Percentiles rank a stretch among this genome's conserved stretches.
phyloP scores from a whole-genome alignment of 305 asterid genomes.

The Fraxinus xanthoxyloides region DNA sequence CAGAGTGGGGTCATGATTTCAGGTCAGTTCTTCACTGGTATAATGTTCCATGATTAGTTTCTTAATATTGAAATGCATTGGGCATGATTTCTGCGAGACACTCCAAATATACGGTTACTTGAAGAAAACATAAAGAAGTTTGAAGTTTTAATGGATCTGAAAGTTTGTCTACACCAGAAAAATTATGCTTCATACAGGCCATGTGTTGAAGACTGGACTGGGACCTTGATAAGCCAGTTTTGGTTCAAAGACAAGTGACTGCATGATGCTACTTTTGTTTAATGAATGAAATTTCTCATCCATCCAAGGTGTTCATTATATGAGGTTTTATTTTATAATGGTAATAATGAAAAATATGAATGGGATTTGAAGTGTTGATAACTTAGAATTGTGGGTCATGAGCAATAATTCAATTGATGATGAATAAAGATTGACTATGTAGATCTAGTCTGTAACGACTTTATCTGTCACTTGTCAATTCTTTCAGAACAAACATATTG shows the following conservation, averaged over 20 bases:
- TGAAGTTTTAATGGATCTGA: background rate
- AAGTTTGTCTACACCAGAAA: background rate
- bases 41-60: conserved; percentile 2
- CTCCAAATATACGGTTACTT: background rate
- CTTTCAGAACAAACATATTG: background rate
- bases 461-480: background rate
- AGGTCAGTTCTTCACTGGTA: conserved; percentile 32
- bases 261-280: background rate
- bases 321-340: background rate
- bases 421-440: background rate
- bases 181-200: background rate
- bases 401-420: background rate
- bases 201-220: background rate
- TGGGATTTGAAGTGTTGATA: background rate
- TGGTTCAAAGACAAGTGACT: background rate
- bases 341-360: background rate
- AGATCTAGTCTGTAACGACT: background rate
- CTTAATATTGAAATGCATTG: conserved; percentile 1
- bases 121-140: background rate
- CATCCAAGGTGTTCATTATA: background rate
- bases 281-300: background rate
- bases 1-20: conserved; percentile 97
- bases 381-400: background rate
- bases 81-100: background rate
- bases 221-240: background rate